Conservation (phyloP, 192 early-diverging fungal genomes). For the Endogone sp. region DNA sequence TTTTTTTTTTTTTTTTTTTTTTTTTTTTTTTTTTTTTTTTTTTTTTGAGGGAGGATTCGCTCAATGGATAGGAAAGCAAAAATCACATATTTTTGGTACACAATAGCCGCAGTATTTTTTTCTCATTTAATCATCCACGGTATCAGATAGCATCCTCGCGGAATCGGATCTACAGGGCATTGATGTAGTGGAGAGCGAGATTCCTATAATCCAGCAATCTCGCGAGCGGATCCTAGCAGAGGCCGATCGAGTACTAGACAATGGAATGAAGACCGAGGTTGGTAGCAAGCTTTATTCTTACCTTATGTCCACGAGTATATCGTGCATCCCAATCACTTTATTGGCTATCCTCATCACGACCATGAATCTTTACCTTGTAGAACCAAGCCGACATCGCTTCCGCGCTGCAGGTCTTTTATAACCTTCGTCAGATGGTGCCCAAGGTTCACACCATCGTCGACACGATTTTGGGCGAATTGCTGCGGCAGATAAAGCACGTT, state of each 20-base stretch:
- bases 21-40: neutral
- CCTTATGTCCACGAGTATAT: neutral
- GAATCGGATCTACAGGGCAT: constrained; percentile 65
- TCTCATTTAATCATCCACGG: neutral
- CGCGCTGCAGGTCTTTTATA: constrained; percentile 51
- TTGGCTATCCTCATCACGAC: neutral
- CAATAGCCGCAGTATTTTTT: too few species aligned
- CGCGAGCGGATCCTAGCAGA: constrained; percentile 38
- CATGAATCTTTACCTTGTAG: too few species aligned
- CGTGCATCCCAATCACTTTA: neutral
- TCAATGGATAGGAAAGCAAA: too few species aligned
- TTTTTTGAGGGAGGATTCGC: too few species aligned
- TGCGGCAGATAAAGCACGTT: constrained; percentile 38
- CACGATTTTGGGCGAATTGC: constrained; percentile 31
- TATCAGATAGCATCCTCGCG: constrained; percentile 44
- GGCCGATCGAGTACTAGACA: constrained; percentile 43
- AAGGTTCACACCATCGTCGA: constrained; percentile 32
- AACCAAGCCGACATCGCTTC: constrained; percentile 47
- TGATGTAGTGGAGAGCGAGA: constrained; percentile 54
- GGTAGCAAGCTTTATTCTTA: neutral
- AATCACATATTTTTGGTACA: too few species aligned
- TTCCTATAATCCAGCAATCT: constrained; percentile 38
- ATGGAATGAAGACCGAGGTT: constrained; percentile 35
- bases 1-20: neutral
- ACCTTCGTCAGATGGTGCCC: constrained; percentile 40